Base-by-base conservation (phyloP, 2,329 filamentous ascomycete genomes). In the Atkinsonella texensis region DNA sequence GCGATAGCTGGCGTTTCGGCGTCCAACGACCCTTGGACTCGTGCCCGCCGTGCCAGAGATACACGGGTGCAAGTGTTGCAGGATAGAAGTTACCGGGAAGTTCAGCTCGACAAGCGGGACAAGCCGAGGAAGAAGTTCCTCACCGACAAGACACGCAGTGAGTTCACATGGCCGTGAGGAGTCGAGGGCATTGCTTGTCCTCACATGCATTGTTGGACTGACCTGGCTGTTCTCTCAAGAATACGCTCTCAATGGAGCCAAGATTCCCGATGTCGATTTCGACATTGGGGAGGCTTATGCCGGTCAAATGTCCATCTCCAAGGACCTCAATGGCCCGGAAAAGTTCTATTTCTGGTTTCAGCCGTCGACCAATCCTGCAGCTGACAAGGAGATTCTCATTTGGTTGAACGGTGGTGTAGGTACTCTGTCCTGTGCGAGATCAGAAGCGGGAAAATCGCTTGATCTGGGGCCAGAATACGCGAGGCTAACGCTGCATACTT, bases 241-340 rank as follows among this genome's bases (percentile, higher is more conserved):
- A 55, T 84, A 78, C 56, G 72, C 71, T 44, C 74, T 84, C 49
- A 78, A 85, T 60, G 78, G 82, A 32, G 74, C 71, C 2, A 72
- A 68, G 2, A 74, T 85, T 52, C 83, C 83, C 1, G 79, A 84
- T 23, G 79, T 86, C 4, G 64, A 75, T 48, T 86, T 83, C 56
- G 81, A 86, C 54, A 70, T 84, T 52, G 72, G 73, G 52, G 77
- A 81, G 63, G 77, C 74, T 0, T 81, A 80, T 60, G 70, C 77
- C 42, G 78, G 78, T 23, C 65, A 78, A 40, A 63, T 81, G 18
- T 77, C 78, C 10, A 79, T 81, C 53, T 63, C 57, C 15, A 72
- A 74, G 4, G 62, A 68, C 49, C 59, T 67, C 0, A 60, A 74
- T 40, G 64, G 64, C 41, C 57, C 52, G 4, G 61, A 65, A 23